A percentile compares a stretch with the other conserved stretches of the same genome.
These are phyloP conservation scores for Metschnikowia orientalis DNA, from an alignment of 805 yeast species.

Conservation along the genomic window DNA sequence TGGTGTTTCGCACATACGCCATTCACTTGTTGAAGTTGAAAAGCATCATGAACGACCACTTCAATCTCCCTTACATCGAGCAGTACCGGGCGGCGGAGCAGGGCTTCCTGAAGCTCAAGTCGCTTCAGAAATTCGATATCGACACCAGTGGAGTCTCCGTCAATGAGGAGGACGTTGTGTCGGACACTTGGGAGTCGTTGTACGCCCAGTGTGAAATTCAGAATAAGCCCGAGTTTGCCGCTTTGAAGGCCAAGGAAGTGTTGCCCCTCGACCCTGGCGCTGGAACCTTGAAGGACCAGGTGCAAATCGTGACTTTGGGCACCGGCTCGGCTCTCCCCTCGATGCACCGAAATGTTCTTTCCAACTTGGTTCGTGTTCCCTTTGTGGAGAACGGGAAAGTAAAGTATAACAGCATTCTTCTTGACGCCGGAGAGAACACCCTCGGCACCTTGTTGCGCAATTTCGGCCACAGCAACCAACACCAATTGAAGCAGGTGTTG, in stretches of 20 bases:
- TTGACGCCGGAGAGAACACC: conserved; percentile 97
- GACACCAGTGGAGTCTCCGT: conserved; percentile 19
- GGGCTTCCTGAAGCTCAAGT: conserved; percentile 23
- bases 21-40: conserved; percentile 53
- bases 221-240: conserved; percentile 21
- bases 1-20: conserved; percentile 57
- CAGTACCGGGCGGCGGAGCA: conserved; percentile 14
- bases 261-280: conserved; percentile 17
- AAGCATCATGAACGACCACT: conserved; percentile 42
- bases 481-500: conserved; percentile 39
- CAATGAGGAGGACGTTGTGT: conserved; percentile 18
- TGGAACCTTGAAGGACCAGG: conserved; percentile 41
- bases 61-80: conserved; percentile 38
- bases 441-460: conserved; percentile 65
- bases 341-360: conserved; percentile 76
- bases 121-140: conserved; percentile 28
- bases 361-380: conserved; percentile 74
- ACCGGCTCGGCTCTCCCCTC: conserved; percentile 94
- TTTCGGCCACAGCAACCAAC: conserved; percentile 45
- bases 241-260: conserved; percentile 14
- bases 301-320: conserved; percentile 74
- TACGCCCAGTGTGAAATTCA: conserved; percentile 12
- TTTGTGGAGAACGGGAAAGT: conserved; percentile 22
- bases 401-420: conserved; percentile 45
- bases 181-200: conserved; percentile 26